A percentile compares a stretch with the other conserved stretches of the same genome.
phyloP scores from a whole-genome alignment of 1,139 yeast genomes.

The Hanseniaspora sp. region DNA sequence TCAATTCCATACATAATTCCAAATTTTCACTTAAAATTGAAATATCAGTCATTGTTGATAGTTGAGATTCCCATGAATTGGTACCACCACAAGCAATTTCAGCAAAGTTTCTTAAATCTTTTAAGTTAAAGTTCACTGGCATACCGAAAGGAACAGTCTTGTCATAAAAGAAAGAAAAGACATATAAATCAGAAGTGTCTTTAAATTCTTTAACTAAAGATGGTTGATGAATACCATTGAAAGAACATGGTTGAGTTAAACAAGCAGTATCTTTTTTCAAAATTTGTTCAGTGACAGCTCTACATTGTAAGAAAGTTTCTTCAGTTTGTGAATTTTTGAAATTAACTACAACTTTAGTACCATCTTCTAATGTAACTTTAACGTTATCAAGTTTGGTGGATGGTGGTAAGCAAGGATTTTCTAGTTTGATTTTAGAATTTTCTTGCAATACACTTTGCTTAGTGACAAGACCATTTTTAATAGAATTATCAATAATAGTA shows the following conservation, averaged over 20 bases:
- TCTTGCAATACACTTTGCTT: conserved; percentile 25
- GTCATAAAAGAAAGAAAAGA: conserved; percentile 90
- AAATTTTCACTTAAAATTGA: conserved; percentile 66
- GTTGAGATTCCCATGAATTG: conserved; percentile 53
- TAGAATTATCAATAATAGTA: conserved; percentile 42
- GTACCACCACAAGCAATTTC: conserved; percentile 77
- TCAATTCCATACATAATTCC: conserved; percentile 85
- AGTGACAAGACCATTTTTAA: conserved; percentile 34
- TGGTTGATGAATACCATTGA: conserved; percentile 95
- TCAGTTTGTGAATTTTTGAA: conserved; percentile 64
- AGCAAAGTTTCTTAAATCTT: conserved; percentile 73
- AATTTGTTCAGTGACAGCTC: conserved; percentile 68
- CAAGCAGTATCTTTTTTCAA: conserved; percentile 77
- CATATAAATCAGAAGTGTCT: conserved; percentile 60
- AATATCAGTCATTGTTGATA: conserved; percentile 53
- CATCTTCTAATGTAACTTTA: conserved; percentile 43
- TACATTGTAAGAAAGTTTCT: conserved; percentile 53
- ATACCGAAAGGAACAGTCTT: conserved; percentile 86
- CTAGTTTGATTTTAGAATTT: conserved; percentile 38
- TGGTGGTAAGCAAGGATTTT: conserved; percentile 83
- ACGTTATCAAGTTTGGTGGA: conserved; percentile 46
- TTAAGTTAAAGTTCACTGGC: conserved; percentile 79
- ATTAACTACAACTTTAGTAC: conserved; percentile 47
- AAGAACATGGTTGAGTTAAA: conserved; percentile 70
- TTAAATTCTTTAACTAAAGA: conserved; percentile 67